Evolutionary conservation across 2,329 filamentous ascomycete species (phyloP).

Genomic region (Botrytis fragariae): DNA sequence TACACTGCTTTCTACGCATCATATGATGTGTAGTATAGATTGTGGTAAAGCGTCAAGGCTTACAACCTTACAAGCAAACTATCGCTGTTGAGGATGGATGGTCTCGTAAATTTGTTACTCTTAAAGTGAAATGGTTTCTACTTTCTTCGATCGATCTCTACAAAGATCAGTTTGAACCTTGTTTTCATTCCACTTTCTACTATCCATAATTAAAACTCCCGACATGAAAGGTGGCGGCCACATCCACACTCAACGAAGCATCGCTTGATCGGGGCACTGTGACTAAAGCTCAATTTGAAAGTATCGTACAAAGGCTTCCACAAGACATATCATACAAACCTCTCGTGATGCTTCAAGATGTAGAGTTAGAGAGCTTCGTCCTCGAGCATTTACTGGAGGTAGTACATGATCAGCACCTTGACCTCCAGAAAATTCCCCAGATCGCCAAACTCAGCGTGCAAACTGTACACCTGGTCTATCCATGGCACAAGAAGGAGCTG

Average conservation of each 20-base stretch:
- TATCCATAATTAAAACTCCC: neutral
- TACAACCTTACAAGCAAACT: too few species aligned
- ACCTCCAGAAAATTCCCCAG: neutral
- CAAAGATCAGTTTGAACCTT: neutral
- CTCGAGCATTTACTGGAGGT: neutral
- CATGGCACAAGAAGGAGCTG: neutral
- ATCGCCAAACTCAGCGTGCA: neutral
- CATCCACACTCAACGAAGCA: neutral
- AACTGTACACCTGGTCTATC: fast-evolving
- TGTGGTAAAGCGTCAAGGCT: too few species aligned
- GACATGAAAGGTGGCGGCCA: neutral
- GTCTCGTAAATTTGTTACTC: neutral
- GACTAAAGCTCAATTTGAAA: neutral
- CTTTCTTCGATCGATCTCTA: neutral
- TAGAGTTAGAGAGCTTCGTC: neutral
- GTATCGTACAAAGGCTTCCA: neutral
- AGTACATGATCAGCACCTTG: neutral
- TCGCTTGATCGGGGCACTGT: neutral
- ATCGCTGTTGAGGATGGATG: too few species aligned
- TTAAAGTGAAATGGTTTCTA: neutral
- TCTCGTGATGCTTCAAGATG: neutral
- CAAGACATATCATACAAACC: neutral
- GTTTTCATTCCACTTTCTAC: neutral
- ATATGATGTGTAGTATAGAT: too few species aligned
- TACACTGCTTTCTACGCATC: neutral